A percentile compares a stretch with the other conserved stretches of the same genome.
Evolutionary conservation across 495 filamentous ascomycete genomes (phyloP).

Genomic region (Penicillium argentinense): DNA sequence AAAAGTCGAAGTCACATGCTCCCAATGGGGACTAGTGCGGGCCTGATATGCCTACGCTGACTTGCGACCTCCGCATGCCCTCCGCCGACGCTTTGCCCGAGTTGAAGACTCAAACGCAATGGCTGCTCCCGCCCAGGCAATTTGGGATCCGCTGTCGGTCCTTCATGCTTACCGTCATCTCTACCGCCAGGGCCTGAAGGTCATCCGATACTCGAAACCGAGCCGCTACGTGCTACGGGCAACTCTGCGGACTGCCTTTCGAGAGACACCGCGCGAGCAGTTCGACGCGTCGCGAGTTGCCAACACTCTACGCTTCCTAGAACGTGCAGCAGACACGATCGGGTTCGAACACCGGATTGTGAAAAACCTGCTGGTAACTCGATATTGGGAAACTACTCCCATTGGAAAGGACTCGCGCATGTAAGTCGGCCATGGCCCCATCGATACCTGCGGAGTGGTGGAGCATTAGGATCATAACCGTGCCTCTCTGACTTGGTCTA

Average conservation of each 20-base stretch:
- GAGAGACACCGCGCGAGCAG: slow-evolving; percentile 47
- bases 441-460: neutral
- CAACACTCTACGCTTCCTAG: slow-evolving; percentile 77
- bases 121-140: too few relatives aligned
- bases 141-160: too few relatives aligned
- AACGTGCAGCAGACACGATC: slow-evolving; percentile 59
- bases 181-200: slow-evolving; percentile 70
- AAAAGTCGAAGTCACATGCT: too few relatives aligned
- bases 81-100: too few relatives aligned
- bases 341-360: slow-evolving; percentile 82
- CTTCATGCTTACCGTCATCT: slow-evolving; percentile 78
- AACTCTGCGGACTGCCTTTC: slow-evolving; percentile 70
- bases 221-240: slow-evolving; percentile 64
- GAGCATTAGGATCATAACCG: neutral
- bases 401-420: slow-evolving; percentile 34
- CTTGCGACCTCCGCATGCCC: too few relatives aligned
- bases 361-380: slow-evolving; percentile 66
- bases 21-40: too few relatives aligned
- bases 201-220: slow-evolving; percentile 78
- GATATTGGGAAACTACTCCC: slow-evolving; percentile 55
- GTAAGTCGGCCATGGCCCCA: slow-evolving; percentile 27
- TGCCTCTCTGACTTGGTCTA: slow-evolving; percentile 19
- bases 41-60: too few relatives aligned
- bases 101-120: too few relatives aligned
- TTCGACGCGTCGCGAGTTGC: slow-evolving; percentile 61